Evolutionary conservation across 495 filamentous ascomycete species (phyloP), one percentile per base, ranked within the genome.

Genomic region (Talaromyces ruber): DNA sequence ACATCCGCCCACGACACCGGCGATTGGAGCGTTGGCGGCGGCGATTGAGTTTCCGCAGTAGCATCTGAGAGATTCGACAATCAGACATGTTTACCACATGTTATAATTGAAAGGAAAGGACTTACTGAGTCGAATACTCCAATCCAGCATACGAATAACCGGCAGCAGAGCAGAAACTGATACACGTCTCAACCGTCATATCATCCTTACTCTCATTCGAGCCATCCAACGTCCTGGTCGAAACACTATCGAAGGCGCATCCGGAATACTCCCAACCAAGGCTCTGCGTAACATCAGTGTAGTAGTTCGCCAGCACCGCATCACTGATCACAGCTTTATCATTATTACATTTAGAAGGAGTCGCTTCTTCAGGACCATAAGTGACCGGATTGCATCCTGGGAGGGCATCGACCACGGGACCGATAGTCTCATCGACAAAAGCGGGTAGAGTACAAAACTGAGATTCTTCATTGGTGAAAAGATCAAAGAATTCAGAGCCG

Each of bases 241-340:
- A 47, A 8, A 63, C 16, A 29, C 56, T 62, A 34, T 68, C 58
- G 25, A 80, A 84, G 55, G 75, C 74, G 45, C 76, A 79, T 64
- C 81, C 78, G 11, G 81, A 78, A 9, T 81, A 80, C 52, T 81
- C 84, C 76, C 83, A 87, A 70, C 58, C 39, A 29, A 37, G 50
- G 3, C 61, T 39, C 21, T 29, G 26, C 16, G 63, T 64, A 2
- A 64, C 28, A 37, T 64, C 63, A 21, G 59, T 63, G 29, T 56
- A 64, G 11, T 55, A 62, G 1, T 45, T 30, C 4, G 32, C n/a
- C 18, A 59, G 12, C 14, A 51, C 60, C 21, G 26, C 12, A 28
- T 54, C 50, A 16, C 62, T 26, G 16, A 34, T 54, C 16, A 47
- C 39, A 25, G 50, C 6, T 16, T 24, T 53, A 25, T 62, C 25